Base-by-base conservation (phyloP, 352 stramenopile species). In the Thalassiosira exigua region DNA sequence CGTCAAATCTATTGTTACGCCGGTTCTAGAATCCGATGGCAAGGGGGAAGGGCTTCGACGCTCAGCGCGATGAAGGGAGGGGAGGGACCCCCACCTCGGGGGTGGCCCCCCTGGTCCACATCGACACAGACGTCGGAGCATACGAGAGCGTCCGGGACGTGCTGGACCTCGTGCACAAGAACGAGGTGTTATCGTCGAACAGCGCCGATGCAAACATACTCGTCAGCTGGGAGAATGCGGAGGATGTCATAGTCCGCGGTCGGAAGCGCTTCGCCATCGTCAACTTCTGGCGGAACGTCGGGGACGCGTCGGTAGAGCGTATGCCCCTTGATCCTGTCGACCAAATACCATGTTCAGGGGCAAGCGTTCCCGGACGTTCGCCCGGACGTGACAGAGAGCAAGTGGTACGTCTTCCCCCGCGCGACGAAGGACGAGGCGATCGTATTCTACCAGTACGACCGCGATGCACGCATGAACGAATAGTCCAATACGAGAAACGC, bases 401-500 rank as follows among this genome's bases (percentile, higher is more conserved):
- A 54, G 48, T 91, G 84, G 84, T 91, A 86, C 32, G 51, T 50
- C 24, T 91, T 84, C 69, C 75, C 84, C 22, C 64, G 80, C 44
- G 79, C 70, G n/a, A 79, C 60, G 2, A 44, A 11, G 3, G 59
- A 86, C 21, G 84, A 91, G 58, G 54, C 71, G 14, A 57, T 91
- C 12, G 32, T 82, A 0, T 91, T 91, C 65, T 81, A 85, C 41
- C 81, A 91, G 61, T 91, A 88, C 30, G 84, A 91, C 74, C 75
- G 81, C 33, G 50, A 64, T 46, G 21, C n/a, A n/a, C n/a, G n/a
- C n/a, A n/a, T n/a, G n/a, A n/a, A n/a, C n/a, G n/a, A n/a, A n/a
- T n/a, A n/a, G n/a, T n/a, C n/a, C n/a, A n/a, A n/a, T n/a, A n/a
- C n/a, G n/a, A n/a, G n/a, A n/a, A n/a, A n/a, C n/a, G n/a, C n/a